Conservation (phyloP, 2,329 filamentous ascomycete genomes). For the Xylaria polymorpha region DNA sequence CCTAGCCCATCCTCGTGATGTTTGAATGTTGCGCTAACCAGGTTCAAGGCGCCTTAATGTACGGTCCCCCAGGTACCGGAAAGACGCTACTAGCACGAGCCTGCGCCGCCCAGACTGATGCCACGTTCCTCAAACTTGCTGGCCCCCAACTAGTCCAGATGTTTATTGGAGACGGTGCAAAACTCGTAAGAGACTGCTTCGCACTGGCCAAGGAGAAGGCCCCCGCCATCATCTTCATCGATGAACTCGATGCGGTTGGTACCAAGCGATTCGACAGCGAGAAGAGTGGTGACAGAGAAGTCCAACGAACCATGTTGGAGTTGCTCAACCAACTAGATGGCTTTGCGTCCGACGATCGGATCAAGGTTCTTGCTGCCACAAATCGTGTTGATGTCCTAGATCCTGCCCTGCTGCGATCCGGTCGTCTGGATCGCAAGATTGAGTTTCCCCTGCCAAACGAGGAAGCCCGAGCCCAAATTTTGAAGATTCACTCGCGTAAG, state of each 20-base stretch:
- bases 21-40: conserved; percentile 33
- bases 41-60: conserved; percentile 89
- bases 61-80: conserved; percentile 89
- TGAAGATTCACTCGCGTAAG: conserved; percentile 97
- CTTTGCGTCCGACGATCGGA: conserved; percentile 94
- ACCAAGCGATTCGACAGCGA: conserved; percentile 99
- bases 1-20: conserved; percentile 25
- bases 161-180: conserved; percentile 99
- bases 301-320: conserved; percentile 98
- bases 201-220: conserved; percentile 98
- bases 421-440: conserved; percentile 95
- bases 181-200: conserved; percentile 97
- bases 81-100: conserved; percentile 94
- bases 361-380: conserved; percentile 95
- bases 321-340: conserved; percentile 98
- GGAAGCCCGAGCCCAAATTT: conserved; percentile 94
- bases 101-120: conserved; percentile 96
- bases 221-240: conserved; percentile 98
- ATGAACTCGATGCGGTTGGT: conserved; percentile 97
- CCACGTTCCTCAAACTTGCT: conserved; percentile 97
- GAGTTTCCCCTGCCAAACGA: conserved; percentile 98
- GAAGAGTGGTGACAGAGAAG: conserved; percentile 97
- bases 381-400: conserved; percentile 96
- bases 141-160: conserved; percentile 98
- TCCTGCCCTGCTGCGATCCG: conserved; percentile 88